Evolutionary conservation across 1,139 yeast genomes (phyloP).

Genomic region (Pichia inconspicua): DNA sequence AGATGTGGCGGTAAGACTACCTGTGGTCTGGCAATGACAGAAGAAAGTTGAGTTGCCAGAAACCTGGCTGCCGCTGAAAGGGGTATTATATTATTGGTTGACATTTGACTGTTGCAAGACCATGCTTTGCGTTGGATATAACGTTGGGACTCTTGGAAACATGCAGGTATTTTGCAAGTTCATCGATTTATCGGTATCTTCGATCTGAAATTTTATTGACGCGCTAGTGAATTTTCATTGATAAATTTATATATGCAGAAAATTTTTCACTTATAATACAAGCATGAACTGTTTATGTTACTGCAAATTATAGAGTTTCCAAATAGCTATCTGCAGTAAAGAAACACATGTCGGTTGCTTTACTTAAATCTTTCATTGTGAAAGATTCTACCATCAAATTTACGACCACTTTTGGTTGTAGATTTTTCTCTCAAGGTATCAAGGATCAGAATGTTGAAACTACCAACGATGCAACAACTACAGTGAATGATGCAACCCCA

Average conservation of each 20-base stretch:
- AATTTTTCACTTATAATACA: no score
- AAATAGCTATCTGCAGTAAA: background rate
- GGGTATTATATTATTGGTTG: slow-evolving; percentile 6
- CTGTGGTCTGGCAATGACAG: slow-evolving; percentile 3
- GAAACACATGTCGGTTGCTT: background rate
- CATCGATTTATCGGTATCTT: no score
- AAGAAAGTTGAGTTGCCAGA: slow-evolving; percentile 11
- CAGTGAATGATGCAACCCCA: background rate
- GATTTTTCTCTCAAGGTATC: slow-evolving; percentile 4
- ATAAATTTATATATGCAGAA: no score
- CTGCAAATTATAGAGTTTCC: no score
- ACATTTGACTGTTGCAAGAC: background rate
- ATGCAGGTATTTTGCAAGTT: no score
- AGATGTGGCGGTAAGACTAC: slow-evolving; percentile 9
- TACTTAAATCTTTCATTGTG: background rate
- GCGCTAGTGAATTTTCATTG: no score
- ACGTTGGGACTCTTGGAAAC: no score
- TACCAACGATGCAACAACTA: background rate
- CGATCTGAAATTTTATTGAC: no score
- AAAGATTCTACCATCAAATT: background rate
- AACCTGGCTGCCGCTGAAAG: slow-evolving; percentile 8
- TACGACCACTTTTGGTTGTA: background rate
- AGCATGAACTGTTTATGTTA: no score
- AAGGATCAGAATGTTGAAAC: slow-evolving; percentile 1
- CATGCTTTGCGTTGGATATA: background rate